These are phyloP conservation scores for Eremomyces bilateralis DNA, from an alignment of 495 filamentous ascomycete genomes.

Conservation along the genomic window DNA sequence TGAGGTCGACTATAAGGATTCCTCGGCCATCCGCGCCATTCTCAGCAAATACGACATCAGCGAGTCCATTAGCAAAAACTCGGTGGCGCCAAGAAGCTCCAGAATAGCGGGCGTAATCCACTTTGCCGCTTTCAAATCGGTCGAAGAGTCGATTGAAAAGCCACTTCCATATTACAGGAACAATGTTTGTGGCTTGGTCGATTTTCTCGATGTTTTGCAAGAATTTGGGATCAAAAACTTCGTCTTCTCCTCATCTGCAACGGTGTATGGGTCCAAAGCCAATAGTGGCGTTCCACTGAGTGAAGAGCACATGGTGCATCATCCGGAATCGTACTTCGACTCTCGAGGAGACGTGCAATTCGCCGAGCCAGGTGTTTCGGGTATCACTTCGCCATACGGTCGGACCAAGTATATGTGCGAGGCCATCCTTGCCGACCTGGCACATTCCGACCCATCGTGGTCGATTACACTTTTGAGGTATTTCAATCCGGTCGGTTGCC, in stretches of 20 bases:
- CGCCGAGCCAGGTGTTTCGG: slow-evolving; percentile 25
- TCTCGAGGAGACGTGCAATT: slow-evolving; percentile 15
- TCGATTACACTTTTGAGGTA: slow-evolving; percentile 40
- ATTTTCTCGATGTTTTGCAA: slow-evolving; percentile 30
- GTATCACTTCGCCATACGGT: slow-evolving; percentile 42
- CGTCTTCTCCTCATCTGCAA: slow-evolving; percentile 45
- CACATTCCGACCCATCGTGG: slow-evolving; percentile 35
- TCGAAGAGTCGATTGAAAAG: slow-evolving; percentile 27
- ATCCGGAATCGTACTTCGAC: slow-evolving; percentile 19
- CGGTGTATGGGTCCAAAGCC: slow-evolving; percentile 37
- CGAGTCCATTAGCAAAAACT: slow-evolving; percentile 4
- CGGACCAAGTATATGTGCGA: slow-evolving; percentile 46
- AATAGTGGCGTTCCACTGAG: slow-evolving; percentile 30
- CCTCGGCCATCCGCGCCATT: slow-evolving; percentile 13
- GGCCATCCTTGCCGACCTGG: slow-evolving; percentile 39
- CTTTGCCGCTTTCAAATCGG: slow-evolving; percentile 39
- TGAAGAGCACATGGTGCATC: slow-evolving; percentile 39
- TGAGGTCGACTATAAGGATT: slow-evolving; percentile 31
- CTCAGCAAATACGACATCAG: slow-evolving; percentile 7
- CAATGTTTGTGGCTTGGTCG: slow-evolving; percentile 41
- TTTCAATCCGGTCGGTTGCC: slow-evolving; percentile 47
- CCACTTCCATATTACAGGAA: slow-evolving; percentile 43
- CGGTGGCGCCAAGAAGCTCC: slow-evolving; percentile 13
- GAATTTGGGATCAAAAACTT: slow-evolving; percentile 41
- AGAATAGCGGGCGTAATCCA: slow-evolving; percentile 39